phyloP scores from a whole-genome alignment of 495 filamentous ascomycete genomes.

The Astrocystis sublimbata region DNA sequence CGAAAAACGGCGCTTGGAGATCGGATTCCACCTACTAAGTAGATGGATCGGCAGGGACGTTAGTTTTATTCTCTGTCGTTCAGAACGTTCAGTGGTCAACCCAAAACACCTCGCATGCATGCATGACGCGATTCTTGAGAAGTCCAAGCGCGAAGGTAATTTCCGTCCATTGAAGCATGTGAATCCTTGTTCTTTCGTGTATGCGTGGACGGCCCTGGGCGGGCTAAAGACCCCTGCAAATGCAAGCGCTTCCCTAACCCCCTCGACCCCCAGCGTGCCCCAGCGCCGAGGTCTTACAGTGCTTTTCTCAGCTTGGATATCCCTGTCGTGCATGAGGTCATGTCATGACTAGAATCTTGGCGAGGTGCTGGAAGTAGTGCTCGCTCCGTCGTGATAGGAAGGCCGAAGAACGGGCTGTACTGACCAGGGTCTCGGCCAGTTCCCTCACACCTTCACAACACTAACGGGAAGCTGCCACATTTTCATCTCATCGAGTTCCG shows the following conservation, averaged over 20 bases:
- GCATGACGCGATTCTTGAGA: conserved; percentile 5
- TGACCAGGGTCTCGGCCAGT: conserved; percentile 3
- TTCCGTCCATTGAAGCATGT: background rate
- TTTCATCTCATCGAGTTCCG: background rate
- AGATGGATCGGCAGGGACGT: background rate
- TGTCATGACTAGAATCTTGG: conserved; percentile 14
- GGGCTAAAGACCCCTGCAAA: background rate
- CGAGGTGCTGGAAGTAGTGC: background rate
- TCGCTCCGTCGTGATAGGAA: background rate
- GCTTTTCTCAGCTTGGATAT: background rate
- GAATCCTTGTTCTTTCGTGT: conserved; percentile 4
- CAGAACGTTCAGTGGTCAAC: background rate
- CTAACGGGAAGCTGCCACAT: background rate
- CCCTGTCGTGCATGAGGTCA: conserved; percentile 20
- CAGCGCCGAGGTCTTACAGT: no score
- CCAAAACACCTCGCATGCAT: background rate
- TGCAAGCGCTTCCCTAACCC: conserved; percentile 1
- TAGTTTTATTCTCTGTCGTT: conserved; percentile 9
- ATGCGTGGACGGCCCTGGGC: no score
- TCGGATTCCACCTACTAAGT: background rate
- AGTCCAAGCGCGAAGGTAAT: conserved; percentile 5
- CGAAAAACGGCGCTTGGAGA: background rate
- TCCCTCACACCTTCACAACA: background rate
- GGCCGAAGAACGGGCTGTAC: background rate
- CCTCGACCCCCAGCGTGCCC: no score